phyloP scores from a whole-genome alignment of 148 eudicot species.

The Rhododendron molle region DNA sequence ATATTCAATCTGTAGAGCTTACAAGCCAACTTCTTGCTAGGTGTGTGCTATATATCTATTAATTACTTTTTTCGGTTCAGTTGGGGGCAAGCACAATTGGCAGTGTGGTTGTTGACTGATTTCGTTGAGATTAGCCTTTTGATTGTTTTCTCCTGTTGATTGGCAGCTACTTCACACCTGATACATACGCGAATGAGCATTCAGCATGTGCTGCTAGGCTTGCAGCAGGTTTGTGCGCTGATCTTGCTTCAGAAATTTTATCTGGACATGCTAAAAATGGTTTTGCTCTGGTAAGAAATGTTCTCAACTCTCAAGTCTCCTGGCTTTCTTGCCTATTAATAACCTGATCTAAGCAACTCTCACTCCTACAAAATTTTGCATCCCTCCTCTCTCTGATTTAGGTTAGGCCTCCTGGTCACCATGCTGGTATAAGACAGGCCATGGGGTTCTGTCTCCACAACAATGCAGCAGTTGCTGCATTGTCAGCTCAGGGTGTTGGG shows the following conservation, averaged over 20 bases:
- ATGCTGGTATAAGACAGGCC: conserved; percentile 86
- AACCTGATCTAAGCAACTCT: neutral
- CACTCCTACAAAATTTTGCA: neutral
- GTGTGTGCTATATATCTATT: conserved; percentile 27
- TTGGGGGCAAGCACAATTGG: neutral
- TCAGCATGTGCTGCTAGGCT: conserved; percentile 92
- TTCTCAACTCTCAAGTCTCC: conserved; percentile 1
- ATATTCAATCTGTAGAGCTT: conserved; percentile 73
- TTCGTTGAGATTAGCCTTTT: neutral
- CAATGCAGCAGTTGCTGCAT: conserved; percentile 95
- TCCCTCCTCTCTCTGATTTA: conserved; percentile 20
- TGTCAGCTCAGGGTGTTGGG: conserved; percentile 82
- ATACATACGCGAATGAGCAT: conserved; percentile 94
- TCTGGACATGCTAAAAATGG: conserved; percentile 83
- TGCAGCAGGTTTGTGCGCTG: conserved; percentile 97
- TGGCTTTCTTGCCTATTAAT: neutral
- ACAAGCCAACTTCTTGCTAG: conserved; percentile 71
- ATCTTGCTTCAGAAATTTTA: conserved; percentile 78
- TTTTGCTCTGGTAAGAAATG: conserved; percentile 78
- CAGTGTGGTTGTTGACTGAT: neutral
- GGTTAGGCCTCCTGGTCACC: conserved; percentile 99
- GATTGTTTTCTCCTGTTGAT: conserved; percentile 7
- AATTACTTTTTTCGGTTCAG: neutral
- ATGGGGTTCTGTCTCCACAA: conserved; percentile 99
- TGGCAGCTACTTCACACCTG: conserved; percentile 90